A percentile compares a stretch with the other conserved stretches of the same genome.
These are phyloP conservation scores for Pichia sp. DNA, from an alignment of 1,139 yeast species.

Conservation along the genomic window DNA sequence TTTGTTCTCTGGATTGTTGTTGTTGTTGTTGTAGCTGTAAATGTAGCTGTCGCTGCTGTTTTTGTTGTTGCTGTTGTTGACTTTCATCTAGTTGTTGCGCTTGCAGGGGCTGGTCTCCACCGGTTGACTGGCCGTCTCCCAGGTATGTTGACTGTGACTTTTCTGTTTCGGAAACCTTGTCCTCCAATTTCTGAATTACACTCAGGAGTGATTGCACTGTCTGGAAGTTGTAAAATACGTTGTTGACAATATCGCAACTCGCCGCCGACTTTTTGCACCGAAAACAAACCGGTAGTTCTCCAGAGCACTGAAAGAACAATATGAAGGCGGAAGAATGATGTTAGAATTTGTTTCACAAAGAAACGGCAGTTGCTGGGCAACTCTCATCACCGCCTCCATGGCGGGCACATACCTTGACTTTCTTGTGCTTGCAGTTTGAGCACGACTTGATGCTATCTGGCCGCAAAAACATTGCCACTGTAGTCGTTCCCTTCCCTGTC, in stretches of 20 bases:
- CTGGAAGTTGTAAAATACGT: slow-evolving; percentile 22
- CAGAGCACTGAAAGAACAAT: slow-evolving; percentile 19
- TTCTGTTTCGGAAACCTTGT: background rate
- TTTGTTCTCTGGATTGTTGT: background rate
- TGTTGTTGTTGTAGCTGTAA: background rate
- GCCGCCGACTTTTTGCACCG: slow-evolving; percentile 19
- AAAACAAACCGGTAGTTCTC: slow-evolving; percentile 22
- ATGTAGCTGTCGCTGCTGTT: background rate
- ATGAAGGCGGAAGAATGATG: background rate
- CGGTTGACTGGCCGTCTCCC: background rate
- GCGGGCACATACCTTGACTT: slow-evolving; percentile 18
- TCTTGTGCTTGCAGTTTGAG: slow-evolving; percentile 22
- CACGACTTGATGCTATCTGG: slow-evolving; percentile 25
- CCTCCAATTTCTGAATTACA: slow-evolving; percentile 12
- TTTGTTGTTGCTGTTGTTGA: background rate
- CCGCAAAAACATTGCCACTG: slow-evolving; percentile 4
- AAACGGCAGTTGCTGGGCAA: background rate
- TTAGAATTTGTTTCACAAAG: background rate
- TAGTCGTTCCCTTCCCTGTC: background rate
- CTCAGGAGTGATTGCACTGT: slow-evolving; percentile 20
- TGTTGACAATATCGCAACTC: slow-evolving; percentile 22
- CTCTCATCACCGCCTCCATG: background rate
- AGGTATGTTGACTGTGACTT: background rate
- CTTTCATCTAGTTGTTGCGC: background rate
- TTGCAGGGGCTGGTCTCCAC: background rate